Evolutionary conservation across 441 rosid genomes (phyloP).

Genomic region (Flueggea neowawraea): DNA sequence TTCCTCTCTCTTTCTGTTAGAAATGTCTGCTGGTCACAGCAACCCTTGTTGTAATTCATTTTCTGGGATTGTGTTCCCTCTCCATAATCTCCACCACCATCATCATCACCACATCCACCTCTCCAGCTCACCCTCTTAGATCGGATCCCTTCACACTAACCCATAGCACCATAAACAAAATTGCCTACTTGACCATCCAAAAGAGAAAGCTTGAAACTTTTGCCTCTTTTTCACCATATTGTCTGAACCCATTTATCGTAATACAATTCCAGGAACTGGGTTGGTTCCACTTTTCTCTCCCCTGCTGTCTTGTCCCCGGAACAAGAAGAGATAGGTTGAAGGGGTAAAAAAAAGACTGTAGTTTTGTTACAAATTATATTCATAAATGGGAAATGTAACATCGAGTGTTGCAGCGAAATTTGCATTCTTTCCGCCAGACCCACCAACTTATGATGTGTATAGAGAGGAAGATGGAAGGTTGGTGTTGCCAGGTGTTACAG

Average conservation of each 20-base stretch:
- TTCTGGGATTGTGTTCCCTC: slow-evolving; percentile 27
- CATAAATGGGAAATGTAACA: slow-evolving; percentile 87
- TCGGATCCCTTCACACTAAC: slow-evolving; percentile 42
- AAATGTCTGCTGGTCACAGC: background rate
- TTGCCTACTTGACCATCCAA: background rate
- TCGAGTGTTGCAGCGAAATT: slow-evolving; percentile 92
- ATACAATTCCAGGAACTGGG: background rate
- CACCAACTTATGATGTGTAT: slow-evolving; percentile 69
- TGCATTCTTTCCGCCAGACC: slow-evolving; percentile 97
- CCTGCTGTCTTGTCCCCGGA: no score
- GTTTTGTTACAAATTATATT: background rate
- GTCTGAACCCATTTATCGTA: no score
- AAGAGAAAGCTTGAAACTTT: background rate
- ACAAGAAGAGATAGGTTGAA: no score
- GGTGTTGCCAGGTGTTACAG: slow-evolving; percentile 57
- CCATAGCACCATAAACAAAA: slow-evolving; percentile 17
- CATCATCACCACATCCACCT: slow-evolving; percentile 10
- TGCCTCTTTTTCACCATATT: no score
- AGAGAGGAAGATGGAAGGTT: slow-evolving; percentile 60
- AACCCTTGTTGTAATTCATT: slow-evolving; percentile 5
- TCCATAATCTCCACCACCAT: background rate
- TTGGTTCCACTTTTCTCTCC: background rate
- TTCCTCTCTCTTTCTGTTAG: background rate
- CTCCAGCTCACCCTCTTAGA: slow-evolving; percentile 44
- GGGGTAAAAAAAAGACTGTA: background rate